A percentile compares a stretch with the other conserved stretches of the same genome.
Evolutionary conservation across 2,329 filamentous ascomycete species (phyloP).

Genomic region (Claviceps humidiphila): DNA sequence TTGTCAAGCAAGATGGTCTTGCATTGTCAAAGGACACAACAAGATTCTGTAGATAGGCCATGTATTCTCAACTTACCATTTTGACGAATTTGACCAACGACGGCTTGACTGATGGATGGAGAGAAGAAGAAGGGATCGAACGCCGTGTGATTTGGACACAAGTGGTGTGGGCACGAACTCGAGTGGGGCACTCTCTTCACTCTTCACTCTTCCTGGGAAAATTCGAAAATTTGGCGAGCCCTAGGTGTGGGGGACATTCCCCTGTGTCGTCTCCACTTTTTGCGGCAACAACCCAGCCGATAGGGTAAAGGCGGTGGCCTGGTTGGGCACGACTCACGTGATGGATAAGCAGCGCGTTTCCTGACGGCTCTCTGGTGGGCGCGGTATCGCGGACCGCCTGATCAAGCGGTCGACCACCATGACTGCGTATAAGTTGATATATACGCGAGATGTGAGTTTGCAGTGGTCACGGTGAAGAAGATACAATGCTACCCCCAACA

Average conservation of each 20-base stretch:
- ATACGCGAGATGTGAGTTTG: too few species aligned
- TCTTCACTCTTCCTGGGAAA: slow-evolving; percentile 12
- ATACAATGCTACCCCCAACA: too few species aligned
- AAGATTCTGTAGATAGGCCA: slow-evolving; percentile 19
- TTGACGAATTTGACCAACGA: slow-evolving; percentile 43
- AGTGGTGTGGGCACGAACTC: slow-evolving; percentile 7
- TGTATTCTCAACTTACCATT: slow-evolving; percentile 48
- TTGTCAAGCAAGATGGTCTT: not conserved
- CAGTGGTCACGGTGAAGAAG: too few species aligned
- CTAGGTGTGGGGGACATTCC: slow-evolving; percentile 14
- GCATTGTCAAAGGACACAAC: not conserved
- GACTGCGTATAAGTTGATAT: too few species aligned
- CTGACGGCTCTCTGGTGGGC: not conserved
- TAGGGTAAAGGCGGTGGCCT: slow-evolving; percentile 8
- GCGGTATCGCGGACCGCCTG: too few species aligned
- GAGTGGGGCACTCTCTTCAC: not conserved
- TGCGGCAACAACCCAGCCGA: not conserved
- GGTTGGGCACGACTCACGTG: slow-evolving; percentile 29
- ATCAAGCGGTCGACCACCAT: too few species aligned
- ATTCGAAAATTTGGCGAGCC: slow-evolving; percentile 19
- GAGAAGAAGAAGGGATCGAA: slow-evolving; percentile 12
- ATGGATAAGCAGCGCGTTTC: slow-evolving; percentile 1
- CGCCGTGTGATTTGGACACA: not conserved
- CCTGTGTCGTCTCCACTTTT: not conserved
- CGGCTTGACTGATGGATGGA: slow-evolving; percentile 20